Evolutionary conservation across 139 green algal species (phyloP).

Genomic region (Chlamydomonas incerta): DNA sequence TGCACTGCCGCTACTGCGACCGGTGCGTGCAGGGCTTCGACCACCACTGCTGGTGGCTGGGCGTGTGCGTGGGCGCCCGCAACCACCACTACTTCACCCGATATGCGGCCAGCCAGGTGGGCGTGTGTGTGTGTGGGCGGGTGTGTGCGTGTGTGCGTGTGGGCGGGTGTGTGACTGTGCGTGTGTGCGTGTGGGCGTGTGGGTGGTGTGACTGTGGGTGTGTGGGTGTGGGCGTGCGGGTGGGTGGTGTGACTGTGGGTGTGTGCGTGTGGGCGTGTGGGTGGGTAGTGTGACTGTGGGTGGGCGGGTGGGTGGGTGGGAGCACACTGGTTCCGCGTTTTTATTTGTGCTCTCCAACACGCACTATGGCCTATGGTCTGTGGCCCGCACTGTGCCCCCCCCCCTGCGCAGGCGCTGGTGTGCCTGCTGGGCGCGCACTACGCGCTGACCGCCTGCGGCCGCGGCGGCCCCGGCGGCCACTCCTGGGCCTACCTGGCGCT

Average conservation of each 20-base stretch:
- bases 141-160: too few species aligned
- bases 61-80: conserved; percentile 3
- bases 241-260: too few species aligned
- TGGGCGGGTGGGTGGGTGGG: too few species aligned
- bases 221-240: not conserved
- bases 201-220: not conserved
- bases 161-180: not conserved
- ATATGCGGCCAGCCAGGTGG: not conserved
- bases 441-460: conserved; percentile 32
- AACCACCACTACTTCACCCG: conserved; percentile 39
- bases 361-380: too few species aligned
- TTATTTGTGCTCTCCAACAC: too few species aligned
- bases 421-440: conserved; percentile 10
- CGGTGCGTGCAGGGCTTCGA: conserved; percentile 82
- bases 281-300: too few species aligned
- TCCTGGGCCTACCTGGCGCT: not conserved
- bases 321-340: too few species aligned
- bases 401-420: not conserved
- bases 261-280: too few species aligned
- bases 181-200: too few species aligned
- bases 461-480: not conserved
- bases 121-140: not conserved
- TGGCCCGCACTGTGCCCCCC: too few species aligned
- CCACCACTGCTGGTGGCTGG: conserved; percentile 77
- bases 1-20: conserved; percentile 79